A percentile compares a stretch with the other conserved stretches of the same genome.
phyloP scores from a whole-genome alignment of 305 asterid genomes.

The Fraxinus velutina region DNA sequence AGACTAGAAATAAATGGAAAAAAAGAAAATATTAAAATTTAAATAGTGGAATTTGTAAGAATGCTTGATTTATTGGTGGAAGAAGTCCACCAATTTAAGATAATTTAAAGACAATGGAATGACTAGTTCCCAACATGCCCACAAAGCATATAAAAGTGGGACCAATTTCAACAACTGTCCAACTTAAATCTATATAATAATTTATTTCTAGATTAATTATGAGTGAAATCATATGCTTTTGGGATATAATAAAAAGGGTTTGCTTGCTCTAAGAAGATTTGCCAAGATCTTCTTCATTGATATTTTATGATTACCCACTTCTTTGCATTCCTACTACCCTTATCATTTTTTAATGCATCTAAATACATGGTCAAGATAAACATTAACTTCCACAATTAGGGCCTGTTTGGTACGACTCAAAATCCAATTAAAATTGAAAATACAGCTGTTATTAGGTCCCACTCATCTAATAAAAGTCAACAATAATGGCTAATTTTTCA shows the following conservation, averaged over 20 bases:
- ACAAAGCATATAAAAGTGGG: slow-evolving; percentile 55
- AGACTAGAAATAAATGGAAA: slow-evolving; percentile 28
- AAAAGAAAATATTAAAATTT: not conserved
- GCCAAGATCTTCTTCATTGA: slow-evolving; percentile 58
- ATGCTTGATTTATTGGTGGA: slow-evolving; percentile 46
- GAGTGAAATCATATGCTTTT: slow-evolving; percentile 58
- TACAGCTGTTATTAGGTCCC: too few relatives aligned
- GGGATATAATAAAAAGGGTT: slow-evolving; percentile 37
- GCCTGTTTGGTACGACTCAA: too few relatives aligned
- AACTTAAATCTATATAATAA: slow-evolving; percentile 37
- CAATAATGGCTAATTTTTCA: too few relatives aligned
- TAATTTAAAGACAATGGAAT: slow-evolving; percentile 49
- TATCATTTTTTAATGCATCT: slow-evolving; percentile 30
- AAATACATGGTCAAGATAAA: slow-evolving; percentile 51
- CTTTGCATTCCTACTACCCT: slow-evolving; percentile 52
- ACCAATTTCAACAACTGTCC: slow-evolving; percentile 61
- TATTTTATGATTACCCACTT: slow-evolving; percentile 58
- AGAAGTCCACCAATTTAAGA: slow-evolving; percentile 47
- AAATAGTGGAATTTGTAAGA: slow-evolving; percentile 45
- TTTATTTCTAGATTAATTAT: slow-evolving; percentile 41
- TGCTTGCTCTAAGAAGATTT: slow-evolving; percentile 71
- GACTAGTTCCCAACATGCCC: slow-evolving; percentile 48
- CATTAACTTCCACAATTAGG: not conserved
- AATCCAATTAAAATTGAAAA: too few relatives aligned
- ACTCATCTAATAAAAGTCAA: too few relatives aligned